Base-by-base conservation (phyloP, 2,329 filamentous ascomycete species). In the Colletotrichum falcatum region DNA sequence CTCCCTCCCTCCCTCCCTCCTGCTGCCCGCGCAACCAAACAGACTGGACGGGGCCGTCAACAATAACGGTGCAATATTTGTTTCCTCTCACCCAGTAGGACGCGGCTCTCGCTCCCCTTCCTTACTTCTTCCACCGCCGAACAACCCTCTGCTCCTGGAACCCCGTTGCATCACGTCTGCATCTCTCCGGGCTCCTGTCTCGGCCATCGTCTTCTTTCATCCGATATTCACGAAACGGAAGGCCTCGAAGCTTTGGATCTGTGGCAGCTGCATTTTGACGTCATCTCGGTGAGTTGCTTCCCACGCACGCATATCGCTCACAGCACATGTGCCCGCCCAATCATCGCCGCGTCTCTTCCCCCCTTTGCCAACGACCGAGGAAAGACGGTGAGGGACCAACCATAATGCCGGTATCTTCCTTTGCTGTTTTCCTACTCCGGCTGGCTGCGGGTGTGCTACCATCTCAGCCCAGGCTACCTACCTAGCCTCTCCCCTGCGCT, bases 11-110 rank as follows among this genome's bases (percentile, higher is more conserved):
- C 8, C 44, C 7, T 46, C 68, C 65, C 58, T 71, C 65, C 46
- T 60, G 68, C 68, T 71, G 68, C 64, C 68, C 65, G 64, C 68
- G 65, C 68, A 71, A 71, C 68, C 58, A 42, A 66, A 70, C 49
- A 37, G 42, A 70, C 63, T 30, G 44, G 37, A 68, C 63, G 37
- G 37, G 68, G 20, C 67, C 46, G 58, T 70, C 68, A 68, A 71
- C 65, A 68, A 63, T 37, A 51, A 55, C 58, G 48, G 49, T 66
- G 26, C 37, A 28, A 54, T 67, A 67, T 60, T 63, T 63, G 68
- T 65, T 26, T 53, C 30, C 39, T 61, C 46, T 16, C 61, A 42
- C 62, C 56, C 49, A 37, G 62, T 30, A n/a, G 37, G n/a, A 66
- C 51, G 63, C 56, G 49, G 67, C 42, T 53, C 56, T 39, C n/a